Conservation (phyloP, 23 red algal species). For the Gracilariopsis chorda region DNA sequence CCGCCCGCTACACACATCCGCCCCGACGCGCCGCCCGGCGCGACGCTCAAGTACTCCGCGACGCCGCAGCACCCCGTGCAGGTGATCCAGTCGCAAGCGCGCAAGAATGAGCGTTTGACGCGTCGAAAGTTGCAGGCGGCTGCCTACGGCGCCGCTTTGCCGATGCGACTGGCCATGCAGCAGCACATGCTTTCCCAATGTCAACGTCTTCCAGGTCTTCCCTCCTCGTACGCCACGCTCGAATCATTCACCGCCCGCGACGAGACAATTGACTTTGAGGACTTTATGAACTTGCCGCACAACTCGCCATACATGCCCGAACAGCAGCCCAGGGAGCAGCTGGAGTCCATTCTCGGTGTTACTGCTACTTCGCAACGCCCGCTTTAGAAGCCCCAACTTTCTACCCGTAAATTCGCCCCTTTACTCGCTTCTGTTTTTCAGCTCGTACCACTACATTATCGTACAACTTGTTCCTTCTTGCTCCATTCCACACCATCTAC, state of each 20-base stretch:
- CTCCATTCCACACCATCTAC: background rate
- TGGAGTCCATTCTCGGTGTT: constrained; percentile 24
- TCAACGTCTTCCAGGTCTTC: constrained; percentile 67
- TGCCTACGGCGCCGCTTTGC: constrained; percentile 60
- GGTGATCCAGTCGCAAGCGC: background rate
- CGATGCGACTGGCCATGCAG: constrained; percentile 67
- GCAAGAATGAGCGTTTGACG: background rate
- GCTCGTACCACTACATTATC: background rate
- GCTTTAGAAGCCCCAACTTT: background rate
- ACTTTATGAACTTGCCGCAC: constrained; percentile 55
- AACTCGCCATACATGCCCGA: constrained; percentile 25
- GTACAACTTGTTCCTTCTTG: background rate
- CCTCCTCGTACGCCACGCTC: constrained; percentile 58
- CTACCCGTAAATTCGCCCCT: background rate
- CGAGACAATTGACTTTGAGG: constrained; percentile 73
- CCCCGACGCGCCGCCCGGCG: constrained; percentile 6
- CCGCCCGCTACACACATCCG: background rate
- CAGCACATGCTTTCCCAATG: constrained; percentile 70
- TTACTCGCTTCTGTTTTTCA: background rate
- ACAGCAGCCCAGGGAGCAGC: constrained; percentile 4
- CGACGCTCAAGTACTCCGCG: constrained; percentile 56
- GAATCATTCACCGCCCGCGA: constrained; percentile 67
- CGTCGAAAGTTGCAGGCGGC: constrained; percentile 68
- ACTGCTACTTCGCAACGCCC: background rate
- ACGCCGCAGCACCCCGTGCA: constrained; percentile 26